phyloP scores from a whole-genome alignment of 2,329 filamentous ascomycete species.

The Aspergillus costaricaensis region DNA sequence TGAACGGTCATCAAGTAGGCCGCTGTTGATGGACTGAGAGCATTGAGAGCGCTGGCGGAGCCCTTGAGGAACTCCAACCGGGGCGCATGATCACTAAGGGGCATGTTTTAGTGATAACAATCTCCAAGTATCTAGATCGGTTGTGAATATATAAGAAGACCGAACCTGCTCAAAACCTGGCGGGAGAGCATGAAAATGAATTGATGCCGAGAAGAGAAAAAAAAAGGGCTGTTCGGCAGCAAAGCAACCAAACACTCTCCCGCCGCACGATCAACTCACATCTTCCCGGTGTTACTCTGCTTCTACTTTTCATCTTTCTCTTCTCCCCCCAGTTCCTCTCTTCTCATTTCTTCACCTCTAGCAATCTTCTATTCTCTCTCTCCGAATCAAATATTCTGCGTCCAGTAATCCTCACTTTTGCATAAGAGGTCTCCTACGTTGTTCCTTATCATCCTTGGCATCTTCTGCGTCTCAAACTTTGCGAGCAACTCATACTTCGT shows the following conservation, averaged over 20 bases:
- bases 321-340: background rate
- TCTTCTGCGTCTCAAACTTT: background rate
- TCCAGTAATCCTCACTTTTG: no score
- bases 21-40: slow-evolving; percentile 43
- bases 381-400: no score
- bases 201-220: background rate
- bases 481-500: background rate
- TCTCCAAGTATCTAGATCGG: background rate
- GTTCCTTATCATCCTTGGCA: background rate
- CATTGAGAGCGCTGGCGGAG: slow-evolving; percentile 36
- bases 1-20: slow-evolving; percentile 43
- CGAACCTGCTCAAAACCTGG: no score
- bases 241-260: slow-evolving; percentile 6
- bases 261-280: background rate
- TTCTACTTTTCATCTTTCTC: slow-evolving; percentile 4
- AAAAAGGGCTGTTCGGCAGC: background rate
- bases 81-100: slow-evolving; percentile 26
- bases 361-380: background rate
- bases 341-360: background rate
- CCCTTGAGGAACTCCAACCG: slow-evolving; percentile 41
- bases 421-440: no score
- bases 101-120: slow-evolving; percentile 14
- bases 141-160: background rate
- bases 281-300: background rate
- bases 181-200: background rate